Evolutionary conservation across 306 rosid genomes (phyloP).

Genomic region (Malus sylvestris): DNA sequence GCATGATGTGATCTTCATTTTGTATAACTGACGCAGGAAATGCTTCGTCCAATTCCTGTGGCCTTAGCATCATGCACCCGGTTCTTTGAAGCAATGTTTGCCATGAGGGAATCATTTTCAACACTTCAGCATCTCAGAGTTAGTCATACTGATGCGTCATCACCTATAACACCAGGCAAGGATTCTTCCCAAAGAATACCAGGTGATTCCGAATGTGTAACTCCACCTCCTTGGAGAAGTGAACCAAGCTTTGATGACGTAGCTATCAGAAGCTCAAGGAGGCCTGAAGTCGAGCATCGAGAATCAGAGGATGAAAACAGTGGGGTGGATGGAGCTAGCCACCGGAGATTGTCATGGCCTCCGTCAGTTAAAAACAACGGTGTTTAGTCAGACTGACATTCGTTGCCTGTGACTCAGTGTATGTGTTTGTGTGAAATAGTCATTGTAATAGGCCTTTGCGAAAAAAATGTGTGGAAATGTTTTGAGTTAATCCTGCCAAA

Average conservation of each 20-base stretch:
- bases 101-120: conserved; percentile 92
- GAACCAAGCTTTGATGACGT: conserved; percentile 59
- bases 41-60: conserved; percentile 95
- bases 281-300: conserved; percentile 32
- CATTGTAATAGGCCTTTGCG: background rate
- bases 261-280: conserved; percentile 41
- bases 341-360: conserved; percentile 48
- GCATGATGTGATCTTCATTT: background rate
- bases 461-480: background rate
- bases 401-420: conserved; percentile 2
- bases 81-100: conserved; percentile 96
- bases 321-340: conserved; percentile 31
- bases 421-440: conserved; percentile 12
- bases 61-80: conserved; percentile 94
- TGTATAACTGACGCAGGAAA: conserved; percentile 46
- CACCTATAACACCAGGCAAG: conserved; percentile 47
- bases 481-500: background rate
- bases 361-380: conserved; percentile 44
- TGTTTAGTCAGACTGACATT: conserved; percentile 13
- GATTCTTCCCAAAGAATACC: conserved; percentile 48
- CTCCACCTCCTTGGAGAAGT: conserved; percentile 67
- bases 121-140: conserved; percentile 82
- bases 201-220: conserved; percentile 46
- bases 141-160: conserved; percentile 39
- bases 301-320: conserved; percentile 29